Conservation (phyloP, 768 basidiomycete genomes). For the Steccherinum ochraceum region DNA sequence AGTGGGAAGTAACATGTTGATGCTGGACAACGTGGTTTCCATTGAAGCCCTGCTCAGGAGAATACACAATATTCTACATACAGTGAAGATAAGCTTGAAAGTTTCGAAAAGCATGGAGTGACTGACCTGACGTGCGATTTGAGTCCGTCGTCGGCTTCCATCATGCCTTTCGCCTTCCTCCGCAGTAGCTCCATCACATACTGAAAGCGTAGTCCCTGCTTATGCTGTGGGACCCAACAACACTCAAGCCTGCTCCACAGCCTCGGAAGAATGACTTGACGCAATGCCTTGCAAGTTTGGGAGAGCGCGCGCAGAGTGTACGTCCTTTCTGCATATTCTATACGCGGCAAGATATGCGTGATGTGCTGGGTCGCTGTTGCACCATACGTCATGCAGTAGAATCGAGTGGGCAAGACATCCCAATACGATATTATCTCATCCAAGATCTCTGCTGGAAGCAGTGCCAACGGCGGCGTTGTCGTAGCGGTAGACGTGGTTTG, state of each 20-base stretch:
- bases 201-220: background rate
- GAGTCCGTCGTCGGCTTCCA: too few relatives aligned
- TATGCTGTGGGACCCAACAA: background rate
- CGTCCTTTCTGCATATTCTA: background rate
- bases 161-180: constrained; percentile 3
- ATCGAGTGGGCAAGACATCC: background rate
- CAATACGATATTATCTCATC: constrained; percentile 4
- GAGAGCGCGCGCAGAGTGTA: background rate
- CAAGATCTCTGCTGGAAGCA: constrained; percentile 1
- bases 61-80: constrained; percentile 1
- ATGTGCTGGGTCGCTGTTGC: background rate
- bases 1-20: background rate
- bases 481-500: background rate
- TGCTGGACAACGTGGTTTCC: background rate
- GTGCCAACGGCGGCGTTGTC: background rate
- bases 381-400: background rate
- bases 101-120: too few relatives aligned
- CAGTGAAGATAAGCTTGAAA: too few relatives aligned
- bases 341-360: background rate
- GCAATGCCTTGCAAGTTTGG: background rate
- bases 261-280: background rate
- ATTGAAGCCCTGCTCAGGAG: background rate
- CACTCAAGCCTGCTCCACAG: constrained; percentile 2
- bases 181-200: constrained; percentile 3
- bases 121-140: too few relatives aligned